phyloP scores from a whole-genome alignment of 306 rosid genomes.

The Citrullus amarus region DNA sequence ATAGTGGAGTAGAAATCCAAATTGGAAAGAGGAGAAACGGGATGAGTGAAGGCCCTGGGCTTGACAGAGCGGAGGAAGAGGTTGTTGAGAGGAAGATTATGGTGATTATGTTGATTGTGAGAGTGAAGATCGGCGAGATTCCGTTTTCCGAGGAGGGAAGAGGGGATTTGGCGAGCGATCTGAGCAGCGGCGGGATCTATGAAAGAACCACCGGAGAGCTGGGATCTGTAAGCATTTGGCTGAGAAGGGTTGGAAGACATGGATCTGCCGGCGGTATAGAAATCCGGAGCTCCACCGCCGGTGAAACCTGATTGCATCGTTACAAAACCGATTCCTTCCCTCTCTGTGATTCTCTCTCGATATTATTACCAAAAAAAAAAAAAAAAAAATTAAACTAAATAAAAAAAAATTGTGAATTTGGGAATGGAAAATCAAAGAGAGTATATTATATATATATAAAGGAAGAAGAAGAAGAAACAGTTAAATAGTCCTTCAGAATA shows the following conservation, averaged over 20 bases:
- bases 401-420: background rate
- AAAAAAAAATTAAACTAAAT: background rate
- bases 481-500: background rate
- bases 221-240: conserved; percentile 38
- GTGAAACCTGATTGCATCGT: conserved; percentile 67
- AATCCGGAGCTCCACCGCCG: conserved; percentile 47
- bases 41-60: conserved; percentile 37
- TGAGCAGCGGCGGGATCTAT: conserved; percentile 42
- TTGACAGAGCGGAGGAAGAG: conserved; percentile 52
- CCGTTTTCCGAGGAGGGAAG: conserved; percentile 37
- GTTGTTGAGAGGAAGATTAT: conserved; percentile 22
- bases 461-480: background rate
- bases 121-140: conserved; percentile 59
- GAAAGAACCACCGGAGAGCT: conserved; percentile 24
- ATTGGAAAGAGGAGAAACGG: conserved; percentile 41
- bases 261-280: conserved; percentile 44
- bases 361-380: background rate
- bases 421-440: background rate
- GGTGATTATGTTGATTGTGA: conserved; percentile 17
- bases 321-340: conserved; percentile 5
- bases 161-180: conserved; percentile 34
- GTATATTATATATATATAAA: background rate
- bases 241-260: conserved; percentile 28
- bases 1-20: conserved; percentile 41
- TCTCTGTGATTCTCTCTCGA: background rate